phyloP scores from a whole-genome alignment of 2,329 filamentous ascomycete genomes.

The Pseudocercospora cruenta region DNA sequence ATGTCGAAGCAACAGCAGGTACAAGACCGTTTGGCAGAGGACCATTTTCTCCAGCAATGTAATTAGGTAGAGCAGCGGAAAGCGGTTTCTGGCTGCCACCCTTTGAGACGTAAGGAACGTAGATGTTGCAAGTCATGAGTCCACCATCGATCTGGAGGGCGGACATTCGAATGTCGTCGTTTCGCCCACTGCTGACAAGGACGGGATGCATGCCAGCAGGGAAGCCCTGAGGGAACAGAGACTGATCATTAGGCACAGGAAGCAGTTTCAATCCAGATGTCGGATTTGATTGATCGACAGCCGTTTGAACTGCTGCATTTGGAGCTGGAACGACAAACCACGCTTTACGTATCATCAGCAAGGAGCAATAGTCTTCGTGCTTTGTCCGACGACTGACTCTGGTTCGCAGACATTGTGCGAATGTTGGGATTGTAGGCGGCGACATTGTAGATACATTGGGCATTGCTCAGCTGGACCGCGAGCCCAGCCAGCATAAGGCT shows the following conservation, averaged over 20 bases:
- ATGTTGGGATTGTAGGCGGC: slow-evolving; percentile 26
- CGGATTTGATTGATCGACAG: slow-evolving; percentile 23
- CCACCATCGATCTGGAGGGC: slow-evolving; percentile 30
- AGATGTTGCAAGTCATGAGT: slow-evolving; percentile 15
- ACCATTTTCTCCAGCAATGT: slow-evolving; percentile 28
- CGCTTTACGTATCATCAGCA: slow-evolving; percentile 9
- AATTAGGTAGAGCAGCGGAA: slow-evolving; percentile 15
- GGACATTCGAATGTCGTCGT: slow-evolving; percentile 31
- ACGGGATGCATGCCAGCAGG: slow-evolving; percentile 29
- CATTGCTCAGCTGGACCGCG: slow-evolving; percentile 1
- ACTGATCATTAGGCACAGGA: slow-evolving; percentile 23
- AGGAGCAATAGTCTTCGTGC: background rate
- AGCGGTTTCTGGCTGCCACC: slow-evolving; percentile 19
- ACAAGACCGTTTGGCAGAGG: slow-evolving; percentile 30
- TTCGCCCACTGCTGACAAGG: slow-evolving; percentile 17
- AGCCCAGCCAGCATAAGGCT: background rate
- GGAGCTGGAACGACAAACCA: slow-evolving; percentile 30
- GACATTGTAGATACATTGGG: slow-evolving; percentile 31
- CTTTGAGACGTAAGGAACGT: slow-evolving; percentile 26
- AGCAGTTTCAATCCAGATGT: slow-evolving; percentile 19
- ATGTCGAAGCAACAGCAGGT: slow-evolving; percentile 24
- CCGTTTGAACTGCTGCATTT: slow-evolving; percentile 24
- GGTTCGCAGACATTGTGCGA: slow-evolving; percentile 26
- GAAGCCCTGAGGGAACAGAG: slow-evolving; percentile 30
- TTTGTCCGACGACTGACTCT: slow-evolving; percentile 14